A percentile compares a stretch with the other conserved stretches of the same genome.
Conservation (phyloP, 169 alveolate genomes). For the Plasmodium cynomolgi region DNA sequence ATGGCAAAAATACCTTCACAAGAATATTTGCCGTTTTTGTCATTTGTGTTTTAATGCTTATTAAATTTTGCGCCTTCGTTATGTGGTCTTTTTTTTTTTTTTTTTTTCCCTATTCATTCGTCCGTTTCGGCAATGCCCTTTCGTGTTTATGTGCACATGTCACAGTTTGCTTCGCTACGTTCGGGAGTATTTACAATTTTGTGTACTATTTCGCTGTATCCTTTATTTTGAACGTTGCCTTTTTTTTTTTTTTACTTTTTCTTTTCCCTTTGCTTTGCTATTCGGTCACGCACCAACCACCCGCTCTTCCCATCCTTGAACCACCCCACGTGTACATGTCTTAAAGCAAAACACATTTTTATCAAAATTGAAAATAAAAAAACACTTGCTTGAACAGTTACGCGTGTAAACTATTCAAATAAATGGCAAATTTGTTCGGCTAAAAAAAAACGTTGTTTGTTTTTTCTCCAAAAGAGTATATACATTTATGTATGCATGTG, state of each 20-base stretch:
- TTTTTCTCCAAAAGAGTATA: not conserved
- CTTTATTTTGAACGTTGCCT: not conserved
- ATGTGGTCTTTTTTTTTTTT: conserved; percentile 1
- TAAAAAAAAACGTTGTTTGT: not conserved
- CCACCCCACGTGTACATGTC: conserved; percentile 5
- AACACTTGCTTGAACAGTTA: not conserved
- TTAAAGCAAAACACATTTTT: not conserved
- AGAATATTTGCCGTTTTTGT: not conserved
- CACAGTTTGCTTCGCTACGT: not conserved
- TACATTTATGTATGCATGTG: not conserved
- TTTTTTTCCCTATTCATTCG: not conserved
- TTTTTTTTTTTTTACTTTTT: not conserved
- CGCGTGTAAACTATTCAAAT: not conserved
- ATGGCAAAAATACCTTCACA: not conserved
- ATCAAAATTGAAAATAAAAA: not conserved
- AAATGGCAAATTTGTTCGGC: not conserved
- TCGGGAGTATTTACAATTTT: not conserved
- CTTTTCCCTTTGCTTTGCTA: not conserved
- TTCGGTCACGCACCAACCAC: not conserved
- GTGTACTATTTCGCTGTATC: not conserved
- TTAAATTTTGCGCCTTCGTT: not conserved
- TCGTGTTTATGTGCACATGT: not conserved
- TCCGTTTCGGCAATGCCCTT: not conserved
- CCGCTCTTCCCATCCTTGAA: not conserved
- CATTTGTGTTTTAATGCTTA: not conserved